phyloP scores from a whole-genome alignment of 495 filamentous ascomycete genomes.

The Aspergillus panamensis region DNA sequence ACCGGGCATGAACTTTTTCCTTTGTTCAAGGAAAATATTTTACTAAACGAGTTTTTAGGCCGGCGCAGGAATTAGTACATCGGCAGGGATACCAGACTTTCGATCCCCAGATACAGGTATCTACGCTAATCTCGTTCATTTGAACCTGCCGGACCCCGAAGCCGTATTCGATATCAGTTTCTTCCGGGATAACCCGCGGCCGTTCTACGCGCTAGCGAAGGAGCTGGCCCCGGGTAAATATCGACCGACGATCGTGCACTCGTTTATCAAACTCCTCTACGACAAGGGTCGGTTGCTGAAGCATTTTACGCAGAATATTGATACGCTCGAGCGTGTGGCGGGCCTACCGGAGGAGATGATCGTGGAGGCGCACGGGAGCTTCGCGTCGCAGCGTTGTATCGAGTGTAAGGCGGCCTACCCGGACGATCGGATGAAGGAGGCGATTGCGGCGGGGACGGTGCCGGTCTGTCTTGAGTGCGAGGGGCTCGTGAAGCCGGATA shows the following conservation, averaged over 20 bases:
- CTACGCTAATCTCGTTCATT: constrained; percentile 81
- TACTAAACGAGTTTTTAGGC: constrained; percentile 26
- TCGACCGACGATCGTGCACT: constrained; percentile 78
- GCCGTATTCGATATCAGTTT: constrained; percentile 78
- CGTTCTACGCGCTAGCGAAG: constrained; percentile 87
- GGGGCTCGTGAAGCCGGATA: constrained; percentile 91
- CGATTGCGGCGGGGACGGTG: constrained; percentile 59
- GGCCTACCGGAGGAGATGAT: constrained; percentile 79
- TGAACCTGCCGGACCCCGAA: constrained; percentile 80
- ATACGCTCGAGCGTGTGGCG: constrained; percentile 85
- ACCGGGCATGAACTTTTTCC: too few species aligned
- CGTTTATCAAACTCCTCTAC: constrained; percentile 71
- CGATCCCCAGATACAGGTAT: constrained; percentile 79
- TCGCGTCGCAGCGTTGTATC: constrained; percentile 84
- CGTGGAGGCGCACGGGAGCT: constrained; percentile 93
- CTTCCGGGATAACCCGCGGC: constrained; percentile 77
- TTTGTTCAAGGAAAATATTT: too few species aligned
- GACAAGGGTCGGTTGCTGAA: constrained; percentile 75
- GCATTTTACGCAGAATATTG: constrained; percentile 96
- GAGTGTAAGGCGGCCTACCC: constrained; percentile 75
- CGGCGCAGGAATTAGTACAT: constrained; percentile 63
- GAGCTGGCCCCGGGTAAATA: constrained; percentile 93
- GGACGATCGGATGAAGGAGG: constrained; percentile 64
- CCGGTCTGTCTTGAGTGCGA: constrained; percentile 69
- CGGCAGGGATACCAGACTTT: constrained; percentile 87